These are phyloP conservation scores for Oryza glumipatula DNA, from an alignment of 176 grass and related monocot species.

Conservation along the genomic window DNA sequence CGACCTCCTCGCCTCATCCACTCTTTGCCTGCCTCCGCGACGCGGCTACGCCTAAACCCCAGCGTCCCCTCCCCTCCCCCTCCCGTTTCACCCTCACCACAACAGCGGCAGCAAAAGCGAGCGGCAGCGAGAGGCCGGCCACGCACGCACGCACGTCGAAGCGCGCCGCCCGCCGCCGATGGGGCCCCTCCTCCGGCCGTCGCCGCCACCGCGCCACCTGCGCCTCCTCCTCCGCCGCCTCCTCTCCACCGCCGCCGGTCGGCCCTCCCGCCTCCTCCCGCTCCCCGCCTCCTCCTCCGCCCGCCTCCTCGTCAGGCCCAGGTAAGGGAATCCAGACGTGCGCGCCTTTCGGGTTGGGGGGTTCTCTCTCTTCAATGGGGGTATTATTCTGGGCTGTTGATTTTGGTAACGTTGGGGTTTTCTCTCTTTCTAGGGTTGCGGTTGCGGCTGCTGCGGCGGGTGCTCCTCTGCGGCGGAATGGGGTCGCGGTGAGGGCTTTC, in stretches of 20 bases:
- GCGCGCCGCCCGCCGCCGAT: slow-evolving; percentile 49
- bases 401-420: neutral
- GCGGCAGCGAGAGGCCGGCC: neutral
- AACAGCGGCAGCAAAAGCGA: neutral
- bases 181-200: slow-evolving; percentile 62
- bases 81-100: neutral
- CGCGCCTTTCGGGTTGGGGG: no score
- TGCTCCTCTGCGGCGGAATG: slow-evolving; percentile 24
- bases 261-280: slow-evolving; percentile 42
- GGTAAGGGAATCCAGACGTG: slow-evolving; percentile 29
- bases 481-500: slow-evolving; percentile 63
- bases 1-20: slow-evolving; percentile 42
- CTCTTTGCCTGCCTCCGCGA: neutral
- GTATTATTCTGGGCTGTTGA: neutral
- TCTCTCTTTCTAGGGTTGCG: slow-evolving; percentile 29
- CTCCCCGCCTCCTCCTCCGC: slow-evolving; percentile 36
- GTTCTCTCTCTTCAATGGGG: neutral
- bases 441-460: neutral
- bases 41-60: slow-evolving; percentile 31
- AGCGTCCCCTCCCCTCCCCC: neutral
- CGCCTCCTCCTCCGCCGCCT: slow-evolving; percentile 62
- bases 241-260: slow-evolving; percentile 46
- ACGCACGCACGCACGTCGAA: neutral
- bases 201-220: slow-evolving; percentile 49
- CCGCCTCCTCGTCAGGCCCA: slow-evolving; percentile 45